Evolutionary conservation across 1,284 basidiomycete species (phyloP).

Genomic region (Lignosus rhinocerotis): DNA sequence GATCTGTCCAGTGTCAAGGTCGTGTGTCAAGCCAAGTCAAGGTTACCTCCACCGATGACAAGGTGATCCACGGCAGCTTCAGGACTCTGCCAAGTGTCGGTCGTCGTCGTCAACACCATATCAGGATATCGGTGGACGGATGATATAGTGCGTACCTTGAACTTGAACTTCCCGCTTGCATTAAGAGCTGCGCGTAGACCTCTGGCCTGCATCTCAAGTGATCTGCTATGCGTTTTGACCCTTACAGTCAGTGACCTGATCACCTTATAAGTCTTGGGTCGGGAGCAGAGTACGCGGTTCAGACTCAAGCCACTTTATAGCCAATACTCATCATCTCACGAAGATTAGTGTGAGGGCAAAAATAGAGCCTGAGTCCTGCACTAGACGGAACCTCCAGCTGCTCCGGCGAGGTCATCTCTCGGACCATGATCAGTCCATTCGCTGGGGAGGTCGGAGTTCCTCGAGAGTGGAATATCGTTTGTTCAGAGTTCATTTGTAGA

Average conservation of each 20-base stretch:
- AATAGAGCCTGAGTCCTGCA: no score
- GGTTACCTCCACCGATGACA: conserved; percentile 85
- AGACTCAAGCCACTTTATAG: no score
- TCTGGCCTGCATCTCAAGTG: conserved; percentile 9
- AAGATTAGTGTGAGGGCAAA: no score
- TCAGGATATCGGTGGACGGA: background rate
- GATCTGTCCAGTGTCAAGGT: background rate
- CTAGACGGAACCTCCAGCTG: no score
- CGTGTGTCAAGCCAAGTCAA: background rate
- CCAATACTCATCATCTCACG: no score
- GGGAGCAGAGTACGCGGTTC: no score
- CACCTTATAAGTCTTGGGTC: background rate
- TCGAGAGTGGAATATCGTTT: no score
- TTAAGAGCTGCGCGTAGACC: conserved; percentile 64
- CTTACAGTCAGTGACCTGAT: background rate
- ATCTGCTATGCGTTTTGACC: no score
- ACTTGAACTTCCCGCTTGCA: conserved; percentile 55
- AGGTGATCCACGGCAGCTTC: conserved; percentile 84
- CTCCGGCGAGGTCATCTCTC: no score
- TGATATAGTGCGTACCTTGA: conserved; percentile 51
- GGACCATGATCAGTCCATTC: no score
- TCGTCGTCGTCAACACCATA: background rate
- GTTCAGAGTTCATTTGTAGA: no score
- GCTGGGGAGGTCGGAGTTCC: no score
- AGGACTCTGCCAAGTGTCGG: conserved; percentile 48